Evolutionary conservation across 2,329 filamentous ascomycete species (phyloP).

Genomic region (Cyclaneusma minus): DNA sequence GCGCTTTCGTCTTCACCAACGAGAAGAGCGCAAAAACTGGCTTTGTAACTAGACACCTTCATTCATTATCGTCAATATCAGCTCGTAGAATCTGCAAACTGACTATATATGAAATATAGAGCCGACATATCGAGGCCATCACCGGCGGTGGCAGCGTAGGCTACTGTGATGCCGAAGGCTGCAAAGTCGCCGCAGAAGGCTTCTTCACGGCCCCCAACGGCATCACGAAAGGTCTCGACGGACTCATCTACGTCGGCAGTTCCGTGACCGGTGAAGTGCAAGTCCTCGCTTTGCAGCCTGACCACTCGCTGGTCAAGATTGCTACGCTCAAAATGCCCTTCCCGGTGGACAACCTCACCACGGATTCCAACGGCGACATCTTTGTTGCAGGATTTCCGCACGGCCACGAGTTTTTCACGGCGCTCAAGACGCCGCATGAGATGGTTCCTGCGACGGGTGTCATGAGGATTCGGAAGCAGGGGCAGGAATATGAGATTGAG

Average conservation of each 20-base stretch:
- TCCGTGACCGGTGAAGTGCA: conserved; percentile 12
- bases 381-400: conserved; percentile 19
- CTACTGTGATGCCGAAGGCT: conserved; percentile 15
- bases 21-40: conserved; percentile 19
- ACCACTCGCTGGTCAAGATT: conserved; percentile 9
- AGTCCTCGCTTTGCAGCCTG: conserved; percentile 10
- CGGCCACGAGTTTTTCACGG: conserved; percentile 7
- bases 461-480: conserved; percentile 11
- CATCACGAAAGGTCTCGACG: conserved; percentile 16
- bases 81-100: too few relatives aligned
- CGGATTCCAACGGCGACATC: conserved; percentile 21
- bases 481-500: conserved; percentile 11
- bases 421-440: conserved; percentile 12
- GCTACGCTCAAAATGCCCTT: conserved; percentile 15
- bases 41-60: neutral
- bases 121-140: conserved; percentile 13
- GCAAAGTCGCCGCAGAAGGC: conserved; percentile 11
- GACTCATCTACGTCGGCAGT: conserved; percentile 20
- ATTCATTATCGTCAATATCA: too few relatives aligned
- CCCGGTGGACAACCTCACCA: conserved; percentile 20
- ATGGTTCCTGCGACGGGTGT: conserved; percentile 10
- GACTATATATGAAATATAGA: conserved; percentile 6
- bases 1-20: conserved; percentile 22
- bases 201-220: conserved; percentile 19
- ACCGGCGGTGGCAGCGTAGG: conserved; percentile 16